Evolutionary conservation across 164 flowering plant genomes (phyloP).

Genomic region (Tetrastigma voinierianum): DNA sequence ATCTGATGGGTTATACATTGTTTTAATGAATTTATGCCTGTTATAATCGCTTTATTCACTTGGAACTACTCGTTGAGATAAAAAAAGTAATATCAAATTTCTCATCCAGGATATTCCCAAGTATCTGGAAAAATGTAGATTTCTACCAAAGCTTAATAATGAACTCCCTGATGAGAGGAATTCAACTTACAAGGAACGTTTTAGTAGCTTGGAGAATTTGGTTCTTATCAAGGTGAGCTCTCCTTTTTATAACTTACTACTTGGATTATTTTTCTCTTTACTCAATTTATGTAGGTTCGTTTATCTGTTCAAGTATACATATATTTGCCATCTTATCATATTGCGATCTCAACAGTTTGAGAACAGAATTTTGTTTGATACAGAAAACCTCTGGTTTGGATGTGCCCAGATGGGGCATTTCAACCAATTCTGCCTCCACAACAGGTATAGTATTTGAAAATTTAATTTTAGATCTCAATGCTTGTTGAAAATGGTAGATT

Average conservation of each 20-base stretch:
- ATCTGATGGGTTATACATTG: too few species aligned
- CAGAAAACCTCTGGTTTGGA: conserved; percentile 98
- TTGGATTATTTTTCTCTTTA: too few species aligned
- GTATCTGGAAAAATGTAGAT: conserved; percentile 66
- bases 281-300: too few species aligned
- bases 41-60: too few species aligned
- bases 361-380: conserved; percentile 77
- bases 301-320: neutral
- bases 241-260: neutral
- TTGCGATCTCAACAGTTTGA: conserved; percentile 52
- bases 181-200: conserved; percentile 75
- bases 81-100: neutral
- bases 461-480: too few species aligned
- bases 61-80: neutral
- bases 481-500: too few species aligned
- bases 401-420: conserved; percentile 91
- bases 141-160: conserved; percentile 93
- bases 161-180: conserved; percentile 69
- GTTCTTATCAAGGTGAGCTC: conserved; percentile 87
- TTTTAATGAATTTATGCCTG: neutral
- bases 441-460: conserved; percentile 39
- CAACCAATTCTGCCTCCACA: conserved; percentile 58
- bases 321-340: neutral
- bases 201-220: conserved; percentile 72
- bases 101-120: conserved; percentile 54